These are phyloP conservation scores for Xerocomus potaroensis DNA, from an alignment of 768 basidiomycete species.

Conservation along the genomic window DNA sequence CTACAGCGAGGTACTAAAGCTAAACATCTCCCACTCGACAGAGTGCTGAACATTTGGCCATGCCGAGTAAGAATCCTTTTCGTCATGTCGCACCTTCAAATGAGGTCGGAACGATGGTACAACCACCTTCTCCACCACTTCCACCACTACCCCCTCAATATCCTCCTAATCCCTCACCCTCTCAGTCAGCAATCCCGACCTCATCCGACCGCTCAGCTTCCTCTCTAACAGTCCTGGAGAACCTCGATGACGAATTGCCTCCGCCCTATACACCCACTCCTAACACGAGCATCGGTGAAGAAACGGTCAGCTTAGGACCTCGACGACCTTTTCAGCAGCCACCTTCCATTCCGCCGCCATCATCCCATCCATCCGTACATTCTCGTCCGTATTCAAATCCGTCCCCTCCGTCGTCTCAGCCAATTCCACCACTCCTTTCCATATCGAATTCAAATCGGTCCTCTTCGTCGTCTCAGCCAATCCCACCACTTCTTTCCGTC, in stretches of 20 bases:
- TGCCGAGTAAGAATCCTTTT: conserved; percentile 21
- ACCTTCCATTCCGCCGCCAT: conserved; percentile 14
- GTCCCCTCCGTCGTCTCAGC: neutral
- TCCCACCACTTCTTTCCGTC: neutral
- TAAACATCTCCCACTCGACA: too few species aligned
- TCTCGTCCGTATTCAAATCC: neutral
- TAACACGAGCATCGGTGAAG: conserved; percentile 52
- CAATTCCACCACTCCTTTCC: neutral
- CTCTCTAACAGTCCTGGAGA: neutral
- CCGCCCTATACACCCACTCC: conserved; percentile 67
- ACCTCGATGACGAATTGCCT: conserved; percentile 49
- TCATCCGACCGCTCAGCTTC: neutral
- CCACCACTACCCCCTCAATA: conserved; percentile 4
- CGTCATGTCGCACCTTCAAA: conserved; percentile 1
- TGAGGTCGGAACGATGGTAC: too few species aligned
- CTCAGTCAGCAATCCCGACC: too few species aligned
- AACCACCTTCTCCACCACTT: conserved; percentile 11
- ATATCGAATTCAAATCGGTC: too few species aligned
- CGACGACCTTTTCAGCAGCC: conserved; percentile 54
- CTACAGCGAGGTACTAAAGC: too few species aligned
- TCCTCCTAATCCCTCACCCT: neutral
- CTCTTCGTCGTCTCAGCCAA: neutral
- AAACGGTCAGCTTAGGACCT: conserved; percentile 60
- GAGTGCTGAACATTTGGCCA: too few species aligned
- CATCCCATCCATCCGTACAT: neutral